phyloP scores from a whole-genome alignment of 352 stramenopile genomes.

The Globisporangium sylvaticum region DNA sequence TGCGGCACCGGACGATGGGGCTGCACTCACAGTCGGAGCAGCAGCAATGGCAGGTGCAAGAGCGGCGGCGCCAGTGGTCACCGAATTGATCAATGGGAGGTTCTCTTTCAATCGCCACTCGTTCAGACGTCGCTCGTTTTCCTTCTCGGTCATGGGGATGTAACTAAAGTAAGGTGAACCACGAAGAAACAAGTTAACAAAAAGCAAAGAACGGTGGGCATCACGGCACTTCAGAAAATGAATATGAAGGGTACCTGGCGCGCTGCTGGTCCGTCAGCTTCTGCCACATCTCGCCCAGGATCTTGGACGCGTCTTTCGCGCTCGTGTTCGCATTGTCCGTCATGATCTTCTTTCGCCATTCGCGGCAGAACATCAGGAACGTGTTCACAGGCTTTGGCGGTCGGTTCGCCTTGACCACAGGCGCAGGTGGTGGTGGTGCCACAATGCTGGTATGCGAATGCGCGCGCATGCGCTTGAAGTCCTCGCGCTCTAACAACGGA shows the following conservation, averaged over 20 bases:
- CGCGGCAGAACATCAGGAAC: constrained; percentile 81
- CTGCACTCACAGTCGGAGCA: not conserved
- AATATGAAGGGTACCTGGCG: constrained; percentile 32
- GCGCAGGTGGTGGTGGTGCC: constrained; percentile 19
- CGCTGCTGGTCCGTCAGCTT: constrained; percentile 76
- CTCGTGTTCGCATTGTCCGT: constrained; percentile 61
- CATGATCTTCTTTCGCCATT: constrained; percentile 84
- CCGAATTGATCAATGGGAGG: constrained; percentile 20
- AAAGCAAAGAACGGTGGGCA: not conserved
- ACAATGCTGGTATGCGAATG: constrained; percentile 51
- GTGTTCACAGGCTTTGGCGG: constrained; percentile 82
- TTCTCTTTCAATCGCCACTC: constrained; percentile 82
- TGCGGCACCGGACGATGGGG: not conserved
- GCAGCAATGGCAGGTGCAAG: not conserved
- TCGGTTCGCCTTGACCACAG: constrained; percentile 48
- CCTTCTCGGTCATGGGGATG: constrained; percentile 71
- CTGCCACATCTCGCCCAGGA: constrained; percentile 83
- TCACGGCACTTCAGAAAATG: not conserved
- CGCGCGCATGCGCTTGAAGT: constrained; percentile 77
- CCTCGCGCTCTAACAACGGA: constrained; percentile 60
- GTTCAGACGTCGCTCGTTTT: constrained; percentile 70
- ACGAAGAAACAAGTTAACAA: constrained; percentile 2
- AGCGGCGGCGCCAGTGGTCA: not conserved
- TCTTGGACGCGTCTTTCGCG: constrained; percentile 79
- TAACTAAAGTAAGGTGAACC: constrained; percentile 26